Base-by-base conservation (phyloP, 305 asterid species). In the Withania somnifera region DNA sequence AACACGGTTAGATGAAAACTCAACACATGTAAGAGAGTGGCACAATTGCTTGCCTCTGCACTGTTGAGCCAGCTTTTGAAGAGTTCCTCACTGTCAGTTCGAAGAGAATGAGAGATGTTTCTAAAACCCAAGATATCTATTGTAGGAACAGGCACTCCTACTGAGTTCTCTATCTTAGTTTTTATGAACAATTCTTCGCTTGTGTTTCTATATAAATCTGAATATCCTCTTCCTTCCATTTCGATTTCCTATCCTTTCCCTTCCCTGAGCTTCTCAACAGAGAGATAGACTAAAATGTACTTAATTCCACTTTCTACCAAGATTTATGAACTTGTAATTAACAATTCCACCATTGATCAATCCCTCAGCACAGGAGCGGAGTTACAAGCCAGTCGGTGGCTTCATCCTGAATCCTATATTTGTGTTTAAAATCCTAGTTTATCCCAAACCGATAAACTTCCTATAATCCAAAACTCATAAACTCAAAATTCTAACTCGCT, bases 91-190 rank as follows among this genome's bases (percentile, higher is more conserved):
- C 94, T 92, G 22, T 93, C 94, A 1, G 94, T 85, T 51, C 97
- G 87, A 83, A 89, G 87, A 64, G 53, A 88, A 11, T 93, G 95
- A 32, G 91, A 82, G 17, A 88, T 84, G 83, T 91, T 92, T 93
- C 88, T 93, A 24, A 92, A 90, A 14, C 98, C 97, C 90, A 92
- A 64, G 94, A 86, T 91, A 88, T 93, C 98, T 92, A 93, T 93
- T 3, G 94, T 87, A 57, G 98, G 97, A 69, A 89, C 89, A 28
- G 97, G 89, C 89, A 91, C 89, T 67, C 94, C 95, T 64, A 90
- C 83, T 24, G 93, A 84, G 86, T 88, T 88, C 87, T 93, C 98
- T 95, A 92, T 92, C 92, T 90, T 88, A 34, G 87, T 88, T 87
- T 84, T 92, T 51, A 92, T 90, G 79, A 93, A 92, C 88, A 92